Evolutionary conservation across 192 early-diverging fungal genomes (phyloP).

Genomic region (Dimargaris verticillata): DNA sequence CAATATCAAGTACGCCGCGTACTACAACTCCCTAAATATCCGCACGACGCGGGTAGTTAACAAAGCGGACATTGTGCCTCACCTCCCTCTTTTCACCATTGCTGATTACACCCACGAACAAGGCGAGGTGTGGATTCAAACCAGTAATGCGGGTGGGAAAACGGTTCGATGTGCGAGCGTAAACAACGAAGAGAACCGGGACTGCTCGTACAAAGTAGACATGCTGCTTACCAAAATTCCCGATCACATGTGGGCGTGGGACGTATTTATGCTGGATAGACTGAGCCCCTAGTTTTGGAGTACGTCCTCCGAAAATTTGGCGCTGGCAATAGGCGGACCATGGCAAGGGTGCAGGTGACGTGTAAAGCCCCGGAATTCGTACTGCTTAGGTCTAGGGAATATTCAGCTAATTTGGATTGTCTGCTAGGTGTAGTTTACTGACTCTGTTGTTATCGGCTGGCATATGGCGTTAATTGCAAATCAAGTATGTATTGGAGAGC

Average conservation of each 20-base stretch:
- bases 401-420: too few relatives aligned
- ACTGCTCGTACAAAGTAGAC: background rate
- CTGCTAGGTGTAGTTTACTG: too few relatives aligned
- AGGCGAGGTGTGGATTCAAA: slow-evolving; percentile 23
- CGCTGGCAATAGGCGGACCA: too few relatives aligned
- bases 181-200: background rate
- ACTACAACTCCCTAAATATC: slow-evolving; percentile 15
- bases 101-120: slow-evolving; percentile 19
- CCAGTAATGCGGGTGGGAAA: slow-evolving; percentile 8
- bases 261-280: background rate
- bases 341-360: too few relatives aligned
- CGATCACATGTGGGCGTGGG: background rate
- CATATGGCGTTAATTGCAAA: too few relatives aligned
- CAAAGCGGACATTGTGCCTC: slow-evolving; percentile 21
- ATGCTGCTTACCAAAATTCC: background rate
- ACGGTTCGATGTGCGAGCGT: background rate
- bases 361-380: too few relatives aligned
- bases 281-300: too few relatives aligned
- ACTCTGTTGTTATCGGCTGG: too few relatives aligned
- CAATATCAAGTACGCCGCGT: slow-evolving; percentile 19
- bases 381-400: too few relatives aligned
- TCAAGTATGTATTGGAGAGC: too few relatives aligned
- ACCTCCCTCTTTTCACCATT: slow-evolving; percentile 15
- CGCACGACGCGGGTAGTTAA: slow-evolving; percentile 21
- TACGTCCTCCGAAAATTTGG: too few relatives aligned